These are phyloP conservation scores for Santalum album DNA, from an alignment of 164 flowering plant genomes.

Conservation along the genomic window DNA sequence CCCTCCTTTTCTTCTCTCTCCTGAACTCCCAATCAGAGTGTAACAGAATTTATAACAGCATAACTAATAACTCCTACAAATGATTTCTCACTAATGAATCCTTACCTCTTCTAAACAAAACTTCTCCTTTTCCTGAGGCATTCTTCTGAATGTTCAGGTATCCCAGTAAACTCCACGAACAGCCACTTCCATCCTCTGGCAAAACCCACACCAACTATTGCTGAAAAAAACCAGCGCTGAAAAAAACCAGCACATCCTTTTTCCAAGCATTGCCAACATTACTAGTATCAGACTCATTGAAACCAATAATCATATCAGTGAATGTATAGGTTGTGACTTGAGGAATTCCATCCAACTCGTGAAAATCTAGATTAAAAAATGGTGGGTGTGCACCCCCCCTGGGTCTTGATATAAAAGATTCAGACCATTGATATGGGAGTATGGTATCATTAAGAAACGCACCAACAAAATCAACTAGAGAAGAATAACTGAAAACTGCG, in stretches of 20 bases:
- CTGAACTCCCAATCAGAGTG: too few relatives aligned
- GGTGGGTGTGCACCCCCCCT: conserved; percentile 48
- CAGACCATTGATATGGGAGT: too few relatives aligned
- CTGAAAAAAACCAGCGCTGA: too few relatives aligned
- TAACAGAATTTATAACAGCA: too few relatives aligned
- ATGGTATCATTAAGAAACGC: too few relatives aligned
- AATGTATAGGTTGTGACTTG: conserved; percentile 34
- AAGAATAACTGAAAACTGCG: too few relatives aligned
- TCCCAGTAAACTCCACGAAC: conserved; percentile 79
- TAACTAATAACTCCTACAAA: too few relatives aligned
- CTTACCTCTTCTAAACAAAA: conserved; percentile 23
- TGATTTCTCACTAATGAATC: too few relatives aligned
- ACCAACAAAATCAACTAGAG: too few relatives aligned
- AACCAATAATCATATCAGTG: too few relatives aligned
- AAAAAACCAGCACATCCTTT: conserved; percentile 77
- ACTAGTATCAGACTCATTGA: conserved; percentile 23
- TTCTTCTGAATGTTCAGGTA: conserved; percentile 27
- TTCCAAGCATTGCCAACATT: conserved; percentile 28
- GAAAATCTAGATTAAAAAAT: conserved; percentile 72
- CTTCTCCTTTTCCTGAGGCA: conserved; percentile 22
- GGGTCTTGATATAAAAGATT: conserved; percentile 17
- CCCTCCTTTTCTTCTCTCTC: too few relatives aligned
- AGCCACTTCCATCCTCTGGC: conserved; percentile 81
- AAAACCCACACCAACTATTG: conserved; percentile 90
- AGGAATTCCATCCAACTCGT: conserved; percentile 65